phyloP scores from a whole-genome alignment of 306 rosid genomes.

The Vigna radiata region DNA sequence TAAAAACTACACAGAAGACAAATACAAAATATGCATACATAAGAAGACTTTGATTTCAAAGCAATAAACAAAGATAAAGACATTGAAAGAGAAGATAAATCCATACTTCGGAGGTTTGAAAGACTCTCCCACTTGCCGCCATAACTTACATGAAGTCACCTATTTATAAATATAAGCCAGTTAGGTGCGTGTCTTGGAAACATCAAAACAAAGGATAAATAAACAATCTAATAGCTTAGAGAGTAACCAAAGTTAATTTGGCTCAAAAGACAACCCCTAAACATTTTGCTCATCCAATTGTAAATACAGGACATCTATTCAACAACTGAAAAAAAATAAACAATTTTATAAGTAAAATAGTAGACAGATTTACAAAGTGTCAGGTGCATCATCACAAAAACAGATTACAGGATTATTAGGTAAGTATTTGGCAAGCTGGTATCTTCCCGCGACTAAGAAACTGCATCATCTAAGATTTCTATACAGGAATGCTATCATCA shows the following conservation, averaged over 20 bases:
- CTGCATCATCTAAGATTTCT: background rate
- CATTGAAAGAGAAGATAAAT: constrained; percentile 27
- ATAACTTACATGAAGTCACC: constrained; percentile 96
- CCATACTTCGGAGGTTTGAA: constrained; percentile 99
- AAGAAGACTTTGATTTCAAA: constrained; percentile 17
- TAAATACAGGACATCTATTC: constrained; percentile 28
- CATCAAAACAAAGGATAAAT: constrained; percentile 33
- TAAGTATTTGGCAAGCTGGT: constrained; percentile 19
- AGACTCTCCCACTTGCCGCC: constrained; percentile 99
- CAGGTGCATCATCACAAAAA: constrained; percentile 19
- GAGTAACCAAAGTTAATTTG: constrained; percentile 19
- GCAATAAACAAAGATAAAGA: constrained; percentile 32
- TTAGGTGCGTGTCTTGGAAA: constrained; percentile 42
- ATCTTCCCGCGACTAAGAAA: no score
- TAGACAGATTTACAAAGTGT: constrained; percentile 11
- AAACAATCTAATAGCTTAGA: constrained; percentile 18
- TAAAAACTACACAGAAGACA: constrained; percentile 29
- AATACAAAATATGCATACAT: constrained; percentile 1
- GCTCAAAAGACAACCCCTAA: constrained; percentile 30
- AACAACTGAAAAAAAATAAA: constrained; percentile 12
- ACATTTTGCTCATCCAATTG: background rate
- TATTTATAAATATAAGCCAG: constrained; percentile 50
- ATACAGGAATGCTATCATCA: constrained; percentile 13
- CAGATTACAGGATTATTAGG: constrained; percentile 7
- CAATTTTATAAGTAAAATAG: constrained; percentile 29